phyloP scores from a whole-genome alignment of 2,329 filamentous ascomycete species.

The Sarocladiaceae sp. region DNA sequence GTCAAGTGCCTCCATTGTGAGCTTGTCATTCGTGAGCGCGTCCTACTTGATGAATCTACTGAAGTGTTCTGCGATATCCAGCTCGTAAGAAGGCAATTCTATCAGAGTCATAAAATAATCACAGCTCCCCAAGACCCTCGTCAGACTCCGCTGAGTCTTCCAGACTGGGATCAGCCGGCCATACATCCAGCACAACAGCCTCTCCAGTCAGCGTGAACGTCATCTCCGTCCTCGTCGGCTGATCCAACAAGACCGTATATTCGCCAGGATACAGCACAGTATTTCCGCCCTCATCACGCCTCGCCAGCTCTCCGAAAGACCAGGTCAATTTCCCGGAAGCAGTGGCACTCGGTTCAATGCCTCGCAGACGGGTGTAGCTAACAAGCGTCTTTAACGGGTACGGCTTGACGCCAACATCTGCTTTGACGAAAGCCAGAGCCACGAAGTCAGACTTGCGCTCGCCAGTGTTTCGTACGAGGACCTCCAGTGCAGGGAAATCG shows the following conservation, averaged over 20 bases:
- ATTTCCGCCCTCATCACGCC: constrained; percentile 45
- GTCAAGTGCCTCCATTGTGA: too few relatives aligned
- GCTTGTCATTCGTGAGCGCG: too few relatives aligned
- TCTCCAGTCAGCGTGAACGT: constrained; percentile 37
- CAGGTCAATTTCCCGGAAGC: constrained; percentile 27
- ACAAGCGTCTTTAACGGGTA: constrained; percentile 49
- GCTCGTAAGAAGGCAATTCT: too few relatives aligned
- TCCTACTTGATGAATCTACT: too few relatives aligned
- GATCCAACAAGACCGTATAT: constrained; percentile 44
- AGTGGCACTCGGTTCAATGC: constrained; percentile 26
- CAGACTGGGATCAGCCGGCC: too few relatives aligned
- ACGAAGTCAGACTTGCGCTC: constrained; percentile 46
- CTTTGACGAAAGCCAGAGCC: constrained; percentile 44
- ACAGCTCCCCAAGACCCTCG: too few relatives aligned
- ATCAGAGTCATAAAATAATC: too few relatives aligned
- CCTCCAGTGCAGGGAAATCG: constrained; percentile 26
- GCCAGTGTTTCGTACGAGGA: constrained; percentile 44
- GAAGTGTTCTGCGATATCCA: too few relatives aligned
- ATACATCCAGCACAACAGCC: constrained; percentile 33
- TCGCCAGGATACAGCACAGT: constrained; percentile 48
- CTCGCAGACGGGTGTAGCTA: constrained; percentile 41
- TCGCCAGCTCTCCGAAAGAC: constrained; percentile 43
- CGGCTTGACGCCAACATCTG: constrained; percentile 41
- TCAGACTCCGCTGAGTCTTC: too few relatives aligned
- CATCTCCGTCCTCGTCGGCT: constrained; percentile 37